Evolutionary conservation across 2,329 filamentous ascomycete genomes (phyloP), one percentile per base, ranked within the genome.

Genomic region (Xylariaceae sp.): DNA sequence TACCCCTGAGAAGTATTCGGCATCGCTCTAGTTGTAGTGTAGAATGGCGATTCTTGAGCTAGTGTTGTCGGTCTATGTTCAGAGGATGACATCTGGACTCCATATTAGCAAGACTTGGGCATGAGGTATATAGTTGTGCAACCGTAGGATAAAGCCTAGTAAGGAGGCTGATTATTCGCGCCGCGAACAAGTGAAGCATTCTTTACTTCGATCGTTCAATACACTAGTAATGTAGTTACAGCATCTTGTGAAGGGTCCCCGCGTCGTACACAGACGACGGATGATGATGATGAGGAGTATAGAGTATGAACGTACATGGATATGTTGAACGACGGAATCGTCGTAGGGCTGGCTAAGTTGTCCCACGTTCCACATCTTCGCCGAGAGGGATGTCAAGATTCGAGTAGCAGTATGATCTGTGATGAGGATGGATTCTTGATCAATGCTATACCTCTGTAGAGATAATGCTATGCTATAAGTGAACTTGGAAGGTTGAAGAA

Each of bases 361-460:
- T 42, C 46, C 54, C 50, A 56, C 53, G 52, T 61, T 58, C 55
- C 57, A 55, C 52, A 51, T 56, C 42, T 39, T 52, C 42, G 27
- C 17, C 25, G 40, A 42, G 42, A 34, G 41, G 19, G 51, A 47
- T 46, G 23, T 22, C 25, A 25, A 19, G 23, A 33, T 37, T 17
- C 16, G 12, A 32, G 33, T 21, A 36, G 23, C 32, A 42, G 17
- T 34, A 29, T 44, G 17, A 16, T 42, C 22, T 33, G 42, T 42
- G 34, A 20, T 34, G 33, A 21, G 40, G 27, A 40, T 39, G 8
- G 33, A 40, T 21, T 40, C 38, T n/a, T 42, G 17, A 37, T 45
- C 43, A 47, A 29, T 34, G 16, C 38, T 39, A 22, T 33, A 40
- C 11, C 37, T 39, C 21, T 38, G 41, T 36, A 19, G 40, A 39